Evolutionary conservation across 1,284 basidiomycete genomes (phyloP).

Genomic region (Puccinia coronata): DNA sequence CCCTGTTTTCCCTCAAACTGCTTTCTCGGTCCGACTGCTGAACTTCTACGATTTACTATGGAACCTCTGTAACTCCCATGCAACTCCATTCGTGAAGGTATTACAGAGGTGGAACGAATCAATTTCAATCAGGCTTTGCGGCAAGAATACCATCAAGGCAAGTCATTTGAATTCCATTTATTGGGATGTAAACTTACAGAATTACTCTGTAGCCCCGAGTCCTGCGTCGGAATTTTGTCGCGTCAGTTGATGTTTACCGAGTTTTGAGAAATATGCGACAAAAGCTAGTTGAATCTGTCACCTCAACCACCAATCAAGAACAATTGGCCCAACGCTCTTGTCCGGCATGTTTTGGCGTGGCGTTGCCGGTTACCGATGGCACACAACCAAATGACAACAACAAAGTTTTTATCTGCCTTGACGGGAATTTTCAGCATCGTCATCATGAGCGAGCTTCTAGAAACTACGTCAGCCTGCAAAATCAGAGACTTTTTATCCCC

Average conservation of each 20-base stretch:
- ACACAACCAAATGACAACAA: background rate
- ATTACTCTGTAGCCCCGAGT: background rate
- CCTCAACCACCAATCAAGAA: background rate
- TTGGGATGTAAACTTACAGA: background rate
- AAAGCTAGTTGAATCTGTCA: background rate
- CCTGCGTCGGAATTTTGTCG: background rate
- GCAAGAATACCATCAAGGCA: background rate
- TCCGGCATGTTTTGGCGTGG: background rate
- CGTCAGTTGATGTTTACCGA: background rate
- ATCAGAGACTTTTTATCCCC: background rate
- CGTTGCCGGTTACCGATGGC: background rate
- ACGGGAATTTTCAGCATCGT: slow-evolving; percentile 8
- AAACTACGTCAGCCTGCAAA: background rate
- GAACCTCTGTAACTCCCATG: background rate
- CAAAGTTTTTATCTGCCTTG: background rate
- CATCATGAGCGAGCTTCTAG: background rate
- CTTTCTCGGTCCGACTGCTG: background rate
- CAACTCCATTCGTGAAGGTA: background rate
- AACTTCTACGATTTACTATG: no score
- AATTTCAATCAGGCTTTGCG: background rate
- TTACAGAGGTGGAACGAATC: background rate
- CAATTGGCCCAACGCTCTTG: background rate
- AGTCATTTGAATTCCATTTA: background rate
- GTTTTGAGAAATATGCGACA: background rate
- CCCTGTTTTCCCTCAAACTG: background rate